Evolutionary conservation across 2,329 filamentous ascomycete species (phyloP), one percentile per base, ranked within the genome.

Genomic region (Hymenoscyphus scutula): DNA sequence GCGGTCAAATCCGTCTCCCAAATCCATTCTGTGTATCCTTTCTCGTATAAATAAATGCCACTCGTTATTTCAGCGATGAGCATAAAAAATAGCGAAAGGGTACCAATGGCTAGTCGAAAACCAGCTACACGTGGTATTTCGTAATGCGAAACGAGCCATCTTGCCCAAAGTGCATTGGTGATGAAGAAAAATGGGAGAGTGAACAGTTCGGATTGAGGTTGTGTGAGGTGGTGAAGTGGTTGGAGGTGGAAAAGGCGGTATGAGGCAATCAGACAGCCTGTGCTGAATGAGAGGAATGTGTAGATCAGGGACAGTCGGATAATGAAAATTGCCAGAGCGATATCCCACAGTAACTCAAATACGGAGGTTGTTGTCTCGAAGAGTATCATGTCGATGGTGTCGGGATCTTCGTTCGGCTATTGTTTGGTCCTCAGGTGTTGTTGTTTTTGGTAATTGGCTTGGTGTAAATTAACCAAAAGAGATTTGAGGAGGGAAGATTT

Each of bases 91-190:
- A 69, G 63, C 0, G 71, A 71, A 29, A 69, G 37, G 13, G 34
- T 37, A 4, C 34, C 34, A 37, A 37, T 37, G 2, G 34, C 34
- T 4, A 37, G 34, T 37, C 34, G 34, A 5, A 37, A 37, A 1
- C 34, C 34, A 4, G 34, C 34, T 17, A 37, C 34, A 1, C 34
- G 13, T 37, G 34, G 34, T 15, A 37, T 37, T 13, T 37, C 34
- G 34, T 37, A 37, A 17, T 37, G 34, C 5, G 25, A 63, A 54
- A 74, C 65, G 29, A 74, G 29, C 45, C 64, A 56, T 1, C 70
- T 64, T 5, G 73, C 67, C 66, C 70, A 74, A 1, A 73, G 29
- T 4, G 64, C 65, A 3, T 62, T 59, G n/a, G 70, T 67, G 5
- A 68, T 57, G 30, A 69, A 38, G 63, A 58, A 56, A 59, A 65